phyloP scores from a whole-genome alignment of 1,284 basidiomycete genomes.

The Afroboletus lepidellus region DNA sequence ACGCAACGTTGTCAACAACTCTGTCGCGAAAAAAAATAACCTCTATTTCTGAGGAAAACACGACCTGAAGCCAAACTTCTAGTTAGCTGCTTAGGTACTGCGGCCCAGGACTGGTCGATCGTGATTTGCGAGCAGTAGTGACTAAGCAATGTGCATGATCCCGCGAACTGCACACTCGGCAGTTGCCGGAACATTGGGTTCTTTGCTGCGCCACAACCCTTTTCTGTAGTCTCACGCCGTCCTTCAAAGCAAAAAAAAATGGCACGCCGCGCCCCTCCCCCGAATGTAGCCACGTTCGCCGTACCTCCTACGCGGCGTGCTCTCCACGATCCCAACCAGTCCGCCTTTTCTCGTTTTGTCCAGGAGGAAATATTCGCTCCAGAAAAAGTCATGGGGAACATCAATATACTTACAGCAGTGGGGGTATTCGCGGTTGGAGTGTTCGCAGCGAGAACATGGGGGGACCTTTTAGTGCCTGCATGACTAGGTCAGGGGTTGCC shows the following conservation, averaged over 20 bases:
- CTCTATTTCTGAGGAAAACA: neutral
- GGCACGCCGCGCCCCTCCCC: conserved; percentile 65
- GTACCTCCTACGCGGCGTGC: conserved; percentile 39
- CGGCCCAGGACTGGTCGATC: neutral
- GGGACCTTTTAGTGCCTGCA: conserved; percentile 69
- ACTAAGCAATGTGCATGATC: neutral
- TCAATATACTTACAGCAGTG: conserved; percentile 63
- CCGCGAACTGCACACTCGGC: conserved; percentile 14
- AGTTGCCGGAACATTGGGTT: conserved; percentile 10
- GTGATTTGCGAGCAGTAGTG: neutral
- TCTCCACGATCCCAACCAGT: conserved; percentile 57
- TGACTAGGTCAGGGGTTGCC: conserved; percentile 23
- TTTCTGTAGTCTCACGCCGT: conserved; percentile 1
- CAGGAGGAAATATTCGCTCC: conserved; percentile 66
- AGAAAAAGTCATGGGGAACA: conserved; percentile 70
- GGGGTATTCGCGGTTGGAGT: conserved; percentile 68
- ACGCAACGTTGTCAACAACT: no score
- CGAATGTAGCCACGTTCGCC: conserved; percentile 52
- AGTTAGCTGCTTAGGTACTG: neutral
- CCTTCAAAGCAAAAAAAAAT: conserved; percentile 36
- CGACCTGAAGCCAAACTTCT: no score
- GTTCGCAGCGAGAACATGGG: conserved; percentile 63
- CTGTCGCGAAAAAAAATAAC: no score
- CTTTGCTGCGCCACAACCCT: neutral
- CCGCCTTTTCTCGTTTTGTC: conserved; percentile 56